These are phyloP conservation scores for Parafenestella ontariensis DNA, from an alignment of 2,329 filamentous ascomycete species.

Conservation along the genomic window DNA sequence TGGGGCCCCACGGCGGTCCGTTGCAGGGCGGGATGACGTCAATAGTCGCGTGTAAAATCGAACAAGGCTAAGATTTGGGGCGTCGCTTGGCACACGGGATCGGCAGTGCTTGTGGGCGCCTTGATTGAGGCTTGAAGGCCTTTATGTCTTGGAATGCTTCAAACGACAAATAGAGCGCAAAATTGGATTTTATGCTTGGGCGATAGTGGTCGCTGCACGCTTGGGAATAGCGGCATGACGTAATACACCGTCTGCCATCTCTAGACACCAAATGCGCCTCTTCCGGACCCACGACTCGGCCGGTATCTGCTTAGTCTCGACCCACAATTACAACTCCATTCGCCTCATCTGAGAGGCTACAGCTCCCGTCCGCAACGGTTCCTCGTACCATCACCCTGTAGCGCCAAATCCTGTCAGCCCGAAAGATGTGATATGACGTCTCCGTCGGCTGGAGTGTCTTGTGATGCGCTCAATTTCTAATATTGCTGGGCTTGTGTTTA, in stretches of 20 bases:
- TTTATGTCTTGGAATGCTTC: constrained; percentile 4
- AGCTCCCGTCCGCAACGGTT: constrained; percentile 6
- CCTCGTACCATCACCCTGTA: constrained; percentile 10
- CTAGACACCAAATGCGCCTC: neutral
- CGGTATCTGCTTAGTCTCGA: constrained; percentile 10
- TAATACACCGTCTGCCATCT: constrained; percentile 1
- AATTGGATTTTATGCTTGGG: neutral
- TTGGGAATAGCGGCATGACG: neutral
- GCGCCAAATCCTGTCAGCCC: constrained; percentile 11
- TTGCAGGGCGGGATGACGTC: constrained; percentile 15
- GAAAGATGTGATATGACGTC: constrained; percentile 23
- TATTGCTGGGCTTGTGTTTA: neutral
- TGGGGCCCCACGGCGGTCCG: neutral
- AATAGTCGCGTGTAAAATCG: neutral
- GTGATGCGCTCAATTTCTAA: constrained; percentile 13
- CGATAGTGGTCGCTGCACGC: neutral
- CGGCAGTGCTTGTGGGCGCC: constrained; percentile 14
- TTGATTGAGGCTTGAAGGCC: constrained; percentile 10
- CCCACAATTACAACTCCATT: constrained; percentile 19
- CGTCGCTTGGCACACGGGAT: constrained; percentile 18
- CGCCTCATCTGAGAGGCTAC: constrained; percentile 14
- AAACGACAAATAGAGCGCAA: neutral
- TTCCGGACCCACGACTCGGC: neutral
- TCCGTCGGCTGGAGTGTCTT: constrained; percentile 5
- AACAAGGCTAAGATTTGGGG: constrained; percentile 13